Base-by-base conservation (phyloP, 176 grass and related monocot species). In the Aegilops umbellulata region DNA sequence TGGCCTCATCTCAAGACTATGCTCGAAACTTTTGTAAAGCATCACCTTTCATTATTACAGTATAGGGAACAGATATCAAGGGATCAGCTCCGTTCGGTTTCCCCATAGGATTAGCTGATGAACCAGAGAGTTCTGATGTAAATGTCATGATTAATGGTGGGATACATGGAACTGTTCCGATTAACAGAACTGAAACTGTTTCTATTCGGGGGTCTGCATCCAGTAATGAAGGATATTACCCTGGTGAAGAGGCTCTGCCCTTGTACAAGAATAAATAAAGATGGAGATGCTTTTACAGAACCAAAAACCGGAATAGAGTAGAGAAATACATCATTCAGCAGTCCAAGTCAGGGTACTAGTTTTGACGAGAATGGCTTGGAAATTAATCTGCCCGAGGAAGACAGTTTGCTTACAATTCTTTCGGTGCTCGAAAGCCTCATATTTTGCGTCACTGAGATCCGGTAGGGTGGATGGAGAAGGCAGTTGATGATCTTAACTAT, bases 341-440 rank as follows among this genome's bases (percentile, higher is more conserved):
- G 32, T 34, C 32, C 32, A 34, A 34, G 32, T 34, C 32, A 34
- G 32, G 32, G 32, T 34, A 34, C 32, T 34, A 34, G 32, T 0
- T 34, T 34, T 34, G 32, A 34, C 32, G 0, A 34, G 32, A 34
- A 34, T 34, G 32, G 82, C 51, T 65, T 89, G 69, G 87, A 91
- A 20, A 79, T 98, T 82, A 83, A 91, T 61, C 83, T 99, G 41
- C 90, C 94, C 46, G 97, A 95, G 88, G 97, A 99, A 91, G 90
- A 99, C 55, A 92, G 79, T 81, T 83, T 99, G 64, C 85, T 99
- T 89, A 84, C 80, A 68, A 69, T 90, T 60, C 88, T 80, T 63
- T 90, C 24, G 75, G 75, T 57, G 79, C 77, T 82, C 68, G 67
- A 85, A 90, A 71, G 76, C 65, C 81, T 69, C 79, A 86, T 75